Percentiles rank a stretch among this genome's conserved stretches.
phyloP scores from a whole-genome alignment of 306 rosid genomes.

The Malus sylvestris region DNA sequence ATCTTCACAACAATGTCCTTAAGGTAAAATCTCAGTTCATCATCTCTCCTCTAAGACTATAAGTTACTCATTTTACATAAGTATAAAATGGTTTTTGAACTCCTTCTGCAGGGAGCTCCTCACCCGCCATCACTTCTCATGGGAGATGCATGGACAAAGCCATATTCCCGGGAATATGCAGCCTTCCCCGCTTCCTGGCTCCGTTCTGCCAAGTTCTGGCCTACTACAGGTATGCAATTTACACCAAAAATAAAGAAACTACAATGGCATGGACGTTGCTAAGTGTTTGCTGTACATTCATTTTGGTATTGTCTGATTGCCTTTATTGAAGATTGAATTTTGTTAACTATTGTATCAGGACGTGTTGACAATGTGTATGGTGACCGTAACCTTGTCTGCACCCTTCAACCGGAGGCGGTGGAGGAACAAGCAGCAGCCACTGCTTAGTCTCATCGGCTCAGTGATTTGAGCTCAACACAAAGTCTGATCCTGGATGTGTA shows the following conservation, averaged over 20 bases:
- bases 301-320: not conserved
- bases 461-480: conserved; percentile 1
- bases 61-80: not conserved
- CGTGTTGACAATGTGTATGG: conserved; percentile 90
- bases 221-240: conserved; percentile 56
- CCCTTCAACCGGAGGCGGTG: conserved; percentile 69
- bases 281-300: not conserved
- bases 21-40: conserved; percentile 44
- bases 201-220: conserved; percentile 87
- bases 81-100: not conserved
- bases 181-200: conserved; percentile 98
- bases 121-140: conserved; percentile 97
- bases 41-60: not conserved
- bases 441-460: conserved; percentile 39
- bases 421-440: conserved; percentile 94
- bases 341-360: conserved; percentile 31
- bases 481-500: not conserved
- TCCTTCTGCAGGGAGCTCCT: conserved; percentile 74
- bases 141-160: conserved; percentile 96
- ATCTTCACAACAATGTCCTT: conserved; percentile 74
- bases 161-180: conserved; percentile 89
- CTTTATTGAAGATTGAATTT: not conserved
- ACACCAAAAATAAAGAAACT: not conserved
- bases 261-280: not conserved
- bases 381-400: conserved; percentile 96